Base-by-base conservation (phyloP, 2,329 filamentous ascomycete genomes). In the Xenosphaeropsis pyriputrescens region DNA sequence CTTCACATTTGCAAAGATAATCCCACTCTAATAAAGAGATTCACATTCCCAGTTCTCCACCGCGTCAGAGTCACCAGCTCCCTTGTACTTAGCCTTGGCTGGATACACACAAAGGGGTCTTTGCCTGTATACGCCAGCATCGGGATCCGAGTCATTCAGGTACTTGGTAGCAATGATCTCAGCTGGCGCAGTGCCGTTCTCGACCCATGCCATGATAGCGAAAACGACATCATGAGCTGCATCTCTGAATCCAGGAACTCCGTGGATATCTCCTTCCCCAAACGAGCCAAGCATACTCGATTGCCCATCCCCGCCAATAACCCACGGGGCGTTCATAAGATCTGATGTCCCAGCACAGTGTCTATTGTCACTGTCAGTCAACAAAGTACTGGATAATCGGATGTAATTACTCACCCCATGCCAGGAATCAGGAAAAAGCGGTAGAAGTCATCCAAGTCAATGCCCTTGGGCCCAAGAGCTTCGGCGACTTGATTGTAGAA, bases 361-460 rank as follows among this genome's bases (percentile, higher is more conserved):
- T 19, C 35, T 36, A 22, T 14, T 29, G 9, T 8, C n/a, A n/a
- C 8, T 29, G 29, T 29, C 29, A 29, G 29, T 29, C 9, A 29
- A 8, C 29, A 29, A 29, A 29, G 8, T n/a, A 8, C 29, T 9
- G 8, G 29, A 8, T 29, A n/a, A 29, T n/a, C 8, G 8, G n/a
- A n/a, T n/a, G n/a, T 8, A 29, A 29, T 9, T 8, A 29, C 29
- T 29, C n/a, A 29, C 30, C 14, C 6, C 56, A 70, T 67, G 6
- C 69, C 71, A 40, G 50, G 64, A 50, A 65, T 65, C 22, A 59
- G 59, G 56, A 74, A 73, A 50, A 60, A 64, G 35, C 68, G 60
- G 44, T 68, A 61, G 41, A 63, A 68, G 1, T 52, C 46, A 39
- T 67, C 62, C 5, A 67, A 46, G 38, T 58, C 41, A 0, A 42